These are phyloP conservation scores for Blastobotrys aristatus DNA, from an alignment of 1,139 yeast species.

Conservation along the genomic window DNA sequence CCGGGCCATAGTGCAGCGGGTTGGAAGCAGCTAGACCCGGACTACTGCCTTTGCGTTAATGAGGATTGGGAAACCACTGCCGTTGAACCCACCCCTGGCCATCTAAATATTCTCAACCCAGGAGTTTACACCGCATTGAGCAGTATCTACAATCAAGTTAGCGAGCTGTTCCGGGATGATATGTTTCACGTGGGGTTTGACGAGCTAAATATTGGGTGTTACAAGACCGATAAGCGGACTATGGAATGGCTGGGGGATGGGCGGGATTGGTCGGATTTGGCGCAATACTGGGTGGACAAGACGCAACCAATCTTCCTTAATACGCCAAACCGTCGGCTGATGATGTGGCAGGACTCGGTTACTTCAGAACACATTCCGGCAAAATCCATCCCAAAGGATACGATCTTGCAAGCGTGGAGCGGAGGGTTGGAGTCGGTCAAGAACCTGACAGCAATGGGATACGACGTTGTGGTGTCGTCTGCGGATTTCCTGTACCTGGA, in stretches of 20 bases:
- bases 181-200: slow-evolving; percentile 47
- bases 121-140: slow-evolving; percentile 38
- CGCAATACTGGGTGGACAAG: slow-evolving; percentile 41
- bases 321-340: slow-evolving; percentile 31
- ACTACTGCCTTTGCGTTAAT: slow-evolving; percentile 38
- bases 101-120: slow-evolving; percentile 40
- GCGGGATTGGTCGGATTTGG: slow-evolving; percentile 37
- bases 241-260: slow-evolving; percentile 37
- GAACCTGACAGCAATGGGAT: slow-evolving; percentile 38
- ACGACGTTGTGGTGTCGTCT: slow-evolving; percentile 43
- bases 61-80: slow-evolving; percentile 37
- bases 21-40: slow-evolving; percentile 39
- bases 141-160: slow-evolving; percentile 40
- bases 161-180: slow-evolving; percentile 37
- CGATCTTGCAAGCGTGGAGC: slow-evolving; percentile 43
- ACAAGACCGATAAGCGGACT: slow-evolving; percentile 34
- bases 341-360: slow-evolving; percentile 49
- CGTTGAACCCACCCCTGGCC: slow-evolving; percentile 44
- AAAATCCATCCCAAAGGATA: slow-evolving; percentile 28
- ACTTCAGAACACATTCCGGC: slow-evolving; percentile 26
- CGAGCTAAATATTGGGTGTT: slow-evolving; percentile 41
- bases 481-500: slow-evolving; percentile 42
- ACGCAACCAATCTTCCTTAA: slow-evolving; percentile 38
- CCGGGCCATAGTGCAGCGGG: slow-evolving; percentile 50
- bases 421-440: slow-evolving; percentile 28